Percentiles rank a stretch among this genome's conserved stretches.
These are phyloP conservation scores for Chrysosphaeria jannelii DNA, from an alignment of 2,329 filamentous ascomycete species.

Conservation along the genomic window DNA sequence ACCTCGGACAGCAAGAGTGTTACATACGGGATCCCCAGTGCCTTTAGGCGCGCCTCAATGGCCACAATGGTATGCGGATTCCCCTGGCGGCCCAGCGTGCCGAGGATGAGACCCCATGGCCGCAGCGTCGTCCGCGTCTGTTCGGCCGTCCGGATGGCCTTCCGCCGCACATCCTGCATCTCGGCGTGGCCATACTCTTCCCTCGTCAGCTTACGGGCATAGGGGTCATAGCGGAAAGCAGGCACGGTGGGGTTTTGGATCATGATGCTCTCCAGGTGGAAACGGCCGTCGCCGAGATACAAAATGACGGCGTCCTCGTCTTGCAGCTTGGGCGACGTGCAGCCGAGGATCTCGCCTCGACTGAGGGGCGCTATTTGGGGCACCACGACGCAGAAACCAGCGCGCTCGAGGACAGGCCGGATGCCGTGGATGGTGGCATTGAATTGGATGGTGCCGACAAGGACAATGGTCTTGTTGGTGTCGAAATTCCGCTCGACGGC, in stretches of 20 bases:
- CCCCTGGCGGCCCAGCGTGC: conserved; percentile 72
- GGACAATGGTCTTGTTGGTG: conserved; percentile 67
- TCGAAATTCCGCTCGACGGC: conserved; percentile 73
- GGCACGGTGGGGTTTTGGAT: conserved; percentile 83
- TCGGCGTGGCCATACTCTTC: conserved; percentile 81
- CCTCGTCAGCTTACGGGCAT: conserved; percentile 67
- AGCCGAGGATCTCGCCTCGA: conserved; percentile 91
- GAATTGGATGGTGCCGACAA: conserved; percentile 96
- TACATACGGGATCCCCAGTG: conserved; percentile 47
- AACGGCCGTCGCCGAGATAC: conserved; percentile 75
- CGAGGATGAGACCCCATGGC: conserved; percentile 77
- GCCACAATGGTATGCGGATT: conserved; percentile 77
- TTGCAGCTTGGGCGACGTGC: conserved; percentile 45
- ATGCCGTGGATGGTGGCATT: conserved; percentile 87
- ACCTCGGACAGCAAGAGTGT: conserved; percentile 81
- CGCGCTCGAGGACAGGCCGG: conserved; percentile 42
- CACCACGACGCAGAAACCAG: conserved; percentile 61
- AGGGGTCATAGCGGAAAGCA: conserved; percentile 90
- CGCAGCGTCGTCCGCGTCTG: conserved; percentile 19
- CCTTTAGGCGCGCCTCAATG: conserved; percentile 48
- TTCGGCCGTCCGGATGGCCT: conserved; percentile 48
- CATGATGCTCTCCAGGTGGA: conserved; percentile 96
- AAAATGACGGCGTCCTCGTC: conserved; percentile 40
- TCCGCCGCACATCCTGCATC: conserved; percentile 52
- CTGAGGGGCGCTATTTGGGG: conserved; percentile 81